Evolutionary conservation across 192 early-diverging fungal genomes (phyloP).

Genomic region (Entomortierella parvispora): DNA sequence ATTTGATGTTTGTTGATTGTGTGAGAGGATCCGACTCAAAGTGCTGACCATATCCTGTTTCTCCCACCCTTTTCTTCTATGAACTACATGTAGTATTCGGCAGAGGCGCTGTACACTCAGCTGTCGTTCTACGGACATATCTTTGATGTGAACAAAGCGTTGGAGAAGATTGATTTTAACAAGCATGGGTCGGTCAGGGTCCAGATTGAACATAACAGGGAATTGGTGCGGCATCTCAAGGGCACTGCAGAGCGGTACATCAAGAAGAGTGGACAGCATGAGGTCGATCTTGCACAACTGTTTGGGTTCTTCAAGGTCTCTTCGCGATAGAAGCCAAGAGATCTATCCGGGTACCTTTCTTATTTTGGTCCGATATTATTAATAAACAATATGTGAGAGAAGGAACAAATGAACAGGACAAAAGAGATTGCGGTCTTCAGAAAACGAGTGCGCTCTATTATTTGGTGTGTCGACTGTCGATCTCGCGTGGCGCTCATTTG

Average conservation of each 20-base stretch:
- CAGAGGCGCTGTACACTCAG: conserved; percentile 83
- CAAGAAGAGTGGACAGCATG: conserved; percentile 73
- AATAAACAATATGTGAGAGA: too few species aligned
- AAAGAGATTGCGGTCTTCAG: too few species aligned
- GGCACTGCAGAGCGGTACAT: conserved; percentile 74
- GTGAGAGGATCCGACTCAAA: not conserved
- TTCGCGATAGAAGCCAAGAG: too few species aligned
- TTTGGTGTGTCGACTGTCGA: too few species aligned
- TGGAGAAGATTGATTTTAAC: conserved; percentile 39
- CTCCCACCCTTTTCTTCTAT: not conserved
- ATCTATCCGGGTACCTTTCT: too few species aligned
- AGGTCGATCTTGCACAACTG: conserved; percentile 76
- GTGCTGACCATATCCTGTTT: not conserved
- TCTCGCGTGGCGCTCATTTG: too few species aligned
- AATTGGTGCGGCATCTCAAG: conserved; percentile 56
- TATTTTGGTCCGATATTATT: too few species aligned
- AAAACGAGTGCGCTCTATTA: too few species aligned
- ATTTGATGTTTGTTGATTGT: not conserved
- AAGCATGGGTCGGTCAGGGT: conserved; percentile 19
- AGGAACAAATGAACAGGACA: too few species aligned
- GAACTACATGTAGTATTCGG: conserved; percentile 68
- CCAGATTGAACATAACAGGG: conserved; percentile 52
- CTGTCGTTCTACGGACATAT: conserved; percentile 79
- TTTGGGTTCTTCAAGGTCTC: conserved; percentile 59
- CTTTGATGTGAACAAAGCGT: conserved; percentile 67